A percentile compares a stretch with the other conserved stretches of the same genome.
Conservation (phyloP, 805 yeast genomes). For the Candida tammaniensis region DNA sequence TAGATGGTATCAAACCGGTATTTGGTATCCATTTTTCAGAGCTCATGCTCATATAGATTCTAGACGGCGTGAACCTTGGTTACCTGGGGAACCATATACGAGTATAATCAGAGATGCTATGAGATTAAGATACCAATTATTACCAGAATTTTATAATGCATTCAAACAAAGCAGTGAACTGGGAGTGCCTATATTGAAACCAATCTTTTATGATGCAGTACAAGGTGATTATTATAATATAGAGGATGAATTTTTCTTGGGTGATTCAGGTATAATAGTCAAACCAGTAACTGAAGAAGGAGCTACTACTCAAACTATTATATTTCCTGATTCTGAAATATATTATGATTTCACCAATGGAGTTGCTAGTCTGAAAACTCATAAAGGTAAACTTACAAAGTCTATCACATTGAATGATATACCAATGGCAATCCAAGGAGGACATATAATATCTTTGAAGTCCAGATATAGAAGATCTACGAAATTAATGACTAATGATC, state of each 20-base stretch:
- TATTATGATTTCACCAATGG: slow-evolving; percentile 57
- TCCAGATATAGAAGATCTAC: slow-evolving; percentile 80
- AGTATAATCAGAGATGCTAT: slow-evolving; percentile 67
- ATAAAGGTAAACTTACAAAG: slow-evolving; percentile 18
- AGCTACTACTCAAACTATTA: slow-evolving; percentile 36
- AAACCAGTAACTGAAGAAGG: slow-evolving; percentile 73
- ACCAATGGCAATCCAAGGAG: slow-evolving; percentile 78
- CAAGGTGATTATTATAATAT: slow-evolving; percentile 51
- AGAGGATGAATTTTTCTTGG: slow-evolving; percentile 84
- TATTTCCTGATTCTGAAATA: slow-evolving; percentile 51
- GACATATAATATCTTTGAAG: slow-evolving; percentile 64
- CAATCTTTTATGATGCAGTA: slow-evolving; percentile 54
- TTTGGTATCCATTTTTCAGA: slow-evolving; percentile 94
- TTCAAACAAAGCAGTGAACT: slow-evolving; percentile 59
- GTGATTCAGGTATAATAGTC: slow-evolving; percentile 65
- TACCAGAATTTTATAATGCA: slow-evolving; percentile 79
- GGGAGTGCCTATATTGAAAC: slow-evolving; percentile 72
- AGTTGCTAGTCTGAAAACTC: slow-evolving; percentile 7
- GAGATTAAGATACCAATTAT: slow-evolving; percentile 65
- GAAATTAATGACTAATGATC: slow-evolving; percentile 71
- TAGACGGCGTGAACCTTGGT: slow-evolving; percentile 89
- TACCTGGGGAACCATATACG: slow-evolving; percentile 73
- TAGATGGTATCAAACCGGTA: slow-evolving; percentile 95
- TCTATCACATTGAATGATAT: slow-evolving; percentile 54
- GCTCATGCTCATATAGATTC: slow-evolving; percentile 97